Conservation (phyloP, 306 rosid species). For the Vigna unguiculata region DNA sequence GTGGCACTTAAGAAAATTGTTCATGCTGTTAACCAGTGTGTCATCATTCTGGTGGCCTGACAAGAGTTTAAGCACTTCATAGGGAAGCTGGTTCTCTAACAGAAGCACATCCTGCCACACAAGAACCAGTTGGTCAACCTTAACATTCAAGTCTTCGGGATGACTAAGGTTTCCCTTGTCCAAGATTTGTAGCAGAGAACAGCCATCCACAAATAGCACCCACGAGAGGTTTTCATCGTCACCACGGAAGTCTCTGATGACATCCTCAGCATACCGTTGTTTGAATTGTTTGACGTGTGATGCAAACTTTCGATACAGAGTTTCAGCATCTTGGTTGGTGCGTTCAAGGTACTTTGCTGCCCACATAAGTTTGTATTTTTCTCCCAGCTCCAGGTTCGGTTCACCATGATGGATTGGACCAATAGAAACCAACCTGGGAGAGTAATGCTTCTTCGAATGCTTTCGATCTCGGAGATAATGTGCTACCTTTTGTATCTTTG, state of each 20-base stretch:
- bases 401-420: constrained; percentile 37
- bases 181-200: constrained; percentile 34
- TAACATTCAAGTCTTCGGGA: not conserved
- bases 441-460: constrained; percentile 2
- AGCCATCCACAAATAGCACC: constrained; percentile 32
- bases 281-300: not conserved
- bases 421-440: constrained; percentile 13
- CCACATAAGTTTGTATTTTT: constrained; percentile 32
- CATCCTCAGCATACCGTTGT: constrained; percentile 11
- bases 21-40: not conserved
- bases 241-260: not conserved
- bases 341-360: not conserved
- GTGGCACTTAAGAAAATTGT: not conserved
- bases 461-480: not conserved
- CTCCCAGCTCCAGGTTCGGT: not conserved
- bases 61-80: not conserved
- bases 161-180: not conserved
- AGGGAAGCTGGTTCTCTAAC: constrained; percentile 47
- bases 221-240: not conserved
- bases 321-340: not conserved
- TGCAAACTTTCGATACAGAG: not conserved
- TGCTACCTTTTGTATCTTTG: constrained; percentile 15
- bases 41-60: not conserved
- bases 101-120: constrained; percentile 34
- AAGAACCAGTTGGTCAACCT: constrained; percentile 33